Percentiles rank a stretch among this genome's conserved stretches.
Conservation (phyloP, 139 green algal genomes). For the Chlorella sp. region DNA sequence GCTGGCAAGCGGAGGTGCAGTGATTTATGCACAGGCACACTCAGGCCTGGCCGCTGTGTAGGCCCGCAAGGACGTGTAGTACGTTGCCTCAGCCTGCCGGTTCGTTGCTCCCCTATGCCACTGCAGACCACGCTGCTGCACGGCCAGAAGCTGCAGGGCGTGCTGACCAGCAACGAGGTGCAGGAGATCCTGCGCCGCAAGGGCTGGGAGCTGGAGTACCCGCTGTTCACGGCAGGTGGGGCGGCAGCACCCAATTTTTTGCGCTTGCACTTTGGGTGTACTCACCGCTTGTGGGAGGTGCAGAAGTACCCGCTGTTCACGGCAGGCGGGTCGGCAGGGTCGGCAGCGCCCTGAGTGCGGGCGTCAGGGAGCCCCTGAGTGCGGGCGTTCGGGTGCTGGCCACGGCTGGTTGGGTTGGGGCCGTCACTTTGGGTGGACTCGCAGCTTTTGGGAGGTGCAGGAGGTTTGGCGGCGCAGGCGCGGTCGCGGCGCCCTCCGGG, state of each 20-base stretch:
- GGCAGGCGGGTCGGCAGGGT: conserved; percentile 29
- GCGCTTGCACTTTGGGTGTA: too few relatives aligned
- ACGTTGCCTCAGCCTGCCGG: background rate
- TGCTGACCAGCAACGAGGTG: conserved; percentile 80
- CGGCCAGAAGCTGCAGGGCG: conserved; percentile 86
- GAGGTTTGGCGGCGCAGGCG: conserved; percentile 5
- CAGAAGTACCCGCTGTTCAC: conserved; percentile 82
- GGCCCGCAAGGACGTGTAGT: background rate
- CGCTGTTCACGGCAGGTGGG: conserved; percentile 71
- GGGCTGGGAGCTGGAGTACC: conserved; percentile 68
- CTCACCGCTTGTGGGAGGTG: too few relatives aligned
- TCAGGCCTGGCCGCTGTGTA: background rate
- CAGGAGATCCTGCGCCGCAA: conserved; percentile 62
- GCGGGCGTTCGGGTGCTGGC: background rate
- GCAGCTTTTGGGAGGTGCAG: too few relatives aligned
- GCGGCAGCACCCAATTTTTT: background rate
- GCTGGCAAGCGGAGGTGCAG: background rate
- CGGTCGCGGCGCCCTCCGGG: background rate
- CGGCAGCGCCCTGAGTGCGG: too few relatives aligned
- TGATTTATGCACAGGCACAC: background rate
- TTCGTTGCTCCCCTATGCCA: background rate
- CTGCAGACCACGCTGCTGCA: conserved; percentile 60
- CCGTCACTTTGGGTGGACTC: too few relatives aligned
- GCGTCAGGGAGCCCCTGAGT: background rate
- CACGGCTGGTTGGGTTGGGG: background rate